Evolutionary conservation across 1,284 basidiomycete genomes (phyloP).

Genomic region (Spongispora temasekensis): DNA sequence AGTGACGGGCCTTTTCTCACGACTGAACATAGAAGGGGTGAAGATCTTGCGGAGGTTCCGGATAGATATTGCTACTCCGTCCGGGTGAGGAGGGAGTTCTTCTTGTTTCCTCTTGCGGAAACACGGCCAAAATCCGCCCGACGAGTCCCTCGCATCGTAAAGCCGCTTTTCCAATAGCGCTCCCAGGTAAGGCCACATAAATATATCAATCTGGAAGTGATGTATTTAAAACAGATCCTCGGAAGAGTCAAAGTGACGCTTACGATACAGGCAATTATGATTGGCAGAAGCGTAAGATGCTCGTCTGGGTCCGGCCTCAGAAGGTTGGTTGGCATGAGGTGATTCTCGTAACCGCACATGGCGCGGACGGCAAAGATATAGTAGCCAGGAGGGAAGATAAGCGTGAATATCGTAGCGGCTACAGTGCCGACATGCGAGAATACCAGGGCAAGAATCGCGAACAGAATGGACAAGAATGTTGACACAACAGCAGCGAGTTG

Average conservation of each 20-base stretch:
- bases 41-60: constrained; percentile 61
- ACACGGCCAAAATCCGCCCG: constrained; percentile 31
- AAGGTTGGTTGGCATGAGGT: constrained; percentile 52
- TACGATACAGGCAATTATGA: constrained; percentile 66
- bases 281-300: constrained; percentile 54
- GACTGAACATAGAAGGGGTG: constrained; percentile 43
- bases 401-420: constrained; percentile 59
- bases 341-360: constrained; percentile 67
- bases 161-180: constrained; percentile 57
- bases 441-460: constrained; percentile 70
- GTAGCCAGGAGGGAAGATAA: constrained; percentile 76
- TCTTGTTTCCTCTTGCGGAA: constrained; percentile 20
- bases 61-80: constrained; percentile 58
- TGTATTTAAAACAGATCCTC: neutral
- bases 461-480: constrained; percentile 64
- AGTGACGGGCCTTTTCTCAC: constrained; percentile 45
- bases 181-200: constrained; percentile 71
- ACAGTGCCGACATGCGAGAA: constrained; percentile 47
- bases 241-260: constrained; percentile 25
- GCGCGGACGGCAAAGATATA: constrained; percentile 73
- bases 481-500: constrained; percentile 71
- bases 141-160: constrained; percentile 59
- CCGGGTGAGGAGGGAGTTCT: constrained; percentile 34
- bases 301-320: constrained; percentile 61
- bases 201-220: constrained; percentile 55